phyloP scores from a whole-genome alignment of 1,139 yeast genomes.

The Nematodospora anomalae region DNA sequence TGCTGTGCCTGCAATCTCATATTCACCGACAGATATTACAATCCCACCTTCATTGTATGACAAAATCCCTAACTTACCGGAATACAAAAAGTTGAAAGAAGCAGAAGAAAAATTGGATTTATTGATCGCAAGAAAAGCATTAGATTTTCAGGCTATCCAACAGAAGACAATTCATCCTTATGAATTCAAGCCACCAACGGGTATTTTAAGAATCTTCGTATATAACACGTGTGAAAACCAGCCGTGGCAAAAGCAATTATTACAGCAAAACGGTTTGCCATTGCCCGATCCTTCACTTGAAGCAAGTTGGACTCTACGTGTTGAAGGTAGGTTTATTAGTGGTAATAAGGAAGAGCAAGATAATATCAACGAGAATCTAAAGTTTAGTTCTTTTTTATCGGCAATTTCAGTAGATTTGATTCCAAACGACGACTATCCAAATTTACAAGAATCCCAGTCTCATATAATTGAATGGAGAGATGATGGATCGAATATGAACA shows the following conservation, averaged over 20 bases:
- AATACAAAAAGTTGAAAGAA: slow-evolving; percentile 68
- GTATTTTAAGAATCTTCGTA: slow-evolving; percentile 71
- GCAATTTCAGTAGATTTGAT: slow-evolving; percentile 80
- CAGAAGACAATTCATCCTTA: slow-evolving; percentile 48
- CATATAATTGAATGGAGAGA: slow-evolving; percentile 49
- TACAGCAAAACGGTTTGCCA: slow-evolving; percentile 23
- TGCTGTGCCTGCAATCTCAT: slow-evolving; percentile 44
- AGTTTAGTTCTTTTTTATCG: slow-evolving; percentile 79
- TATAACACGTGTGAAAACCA: slow-evolving; percentile 85
- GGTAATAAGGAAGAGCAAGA: slow-evolving; percentile 19
- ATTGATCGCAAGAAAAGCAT: slow-evolving; percentile 74
- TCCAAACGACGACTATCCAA: slow-evolving; percentile 44
- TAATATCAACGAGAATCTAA: slow-evolving; percentile 11
- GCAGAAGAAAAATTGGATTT: slow-evolving; percentile 83
- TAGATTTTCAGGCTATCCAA: slow-evolving; percentile 78
- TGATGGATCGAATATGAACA: slow-evolving; percentile 18
- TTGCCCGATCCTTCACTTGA: slow-evolving; percentile 29
- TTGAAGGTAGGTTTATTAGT: slow-evolving; percentile 76
- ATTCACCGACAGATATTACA: slow-evolving; percentile 71
- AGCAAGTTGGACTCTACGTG: slow-evolving; percentile 80
- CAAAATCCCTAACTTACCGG: slow-evolving; percentile 70
- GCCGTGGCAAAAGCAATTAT: slow-evolving; percentile 76
- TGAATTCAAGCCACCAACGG: slow-evolving; percentile 47
- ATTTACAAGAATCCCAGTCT: slow-evolving; percentile 30
- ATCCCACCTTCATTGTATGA: slow-evolving; percentile 61